Conservation (phyloP, 2,329 filamentous ascomycete species). For the Endoconidiophora laricicola region DNA sequence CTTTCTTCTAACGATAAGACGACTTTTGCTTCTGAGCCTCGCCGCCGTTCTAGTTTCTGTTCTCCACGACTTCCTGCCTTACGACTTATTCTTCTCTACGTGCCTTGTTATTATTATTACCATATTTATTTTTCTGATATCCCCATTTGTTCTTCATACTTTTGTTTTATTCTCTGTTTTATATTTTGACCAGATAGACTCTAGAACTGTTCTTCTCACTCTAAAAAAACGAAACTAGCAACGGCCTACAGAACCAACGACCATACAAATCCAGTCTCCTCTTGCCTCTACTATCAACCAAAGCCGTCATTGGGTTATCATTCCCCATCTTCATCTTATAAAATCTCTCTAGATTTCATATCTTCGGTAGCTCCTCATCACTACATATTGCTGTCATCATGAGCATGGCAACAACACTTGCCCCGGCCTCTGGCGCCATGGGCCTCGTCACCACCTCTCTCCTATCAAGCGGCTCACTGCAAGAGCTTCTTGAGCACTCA, state of each 20-base stretch:
- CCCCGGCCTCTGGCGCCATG: not conserved
- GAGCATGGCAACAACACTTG: not conserved
- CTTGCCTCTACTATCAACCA: not conserved
- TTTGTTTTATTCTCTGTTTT: not conserved
- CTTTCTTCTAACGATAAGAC: not conserved
- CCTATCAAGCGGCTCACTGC: not conserved
- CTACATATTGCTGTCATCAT: not conserved
- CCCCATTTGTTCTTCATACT: not conserved
- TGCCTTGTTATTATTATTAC: not conserved
- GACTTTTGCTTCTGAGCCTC: not conserved
- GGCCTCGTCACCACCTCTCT: conserved; percentile 1
- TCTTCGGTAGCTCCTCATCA: not conserved
- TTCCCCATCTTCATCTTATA: not conserved
- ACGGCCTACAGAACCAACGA: not conserved
- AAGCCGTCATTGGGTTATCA: not conserved
- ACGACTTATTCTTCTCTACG: not conserved
- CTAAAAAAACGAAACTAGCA: not conserved
- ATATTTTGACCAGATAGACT: not conserved
- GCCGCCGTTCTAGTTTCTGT: not conserved
- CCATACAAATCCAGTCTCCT: not conserved
- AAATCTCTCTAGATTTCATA: not conserved
- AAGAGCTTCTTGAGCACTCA: conserved; percentile 3
- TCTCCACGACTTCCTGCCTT: not conserved
- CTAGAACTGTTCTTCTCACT: not conserved
- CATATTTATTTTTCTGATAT: not conserved